A percentile compares a stretch with the other conserved stretches of the same genome.
phyloP scores from a whole-genome alignment of 148 eudicot species.

The Vaccinium macrocarpon region DNA sequence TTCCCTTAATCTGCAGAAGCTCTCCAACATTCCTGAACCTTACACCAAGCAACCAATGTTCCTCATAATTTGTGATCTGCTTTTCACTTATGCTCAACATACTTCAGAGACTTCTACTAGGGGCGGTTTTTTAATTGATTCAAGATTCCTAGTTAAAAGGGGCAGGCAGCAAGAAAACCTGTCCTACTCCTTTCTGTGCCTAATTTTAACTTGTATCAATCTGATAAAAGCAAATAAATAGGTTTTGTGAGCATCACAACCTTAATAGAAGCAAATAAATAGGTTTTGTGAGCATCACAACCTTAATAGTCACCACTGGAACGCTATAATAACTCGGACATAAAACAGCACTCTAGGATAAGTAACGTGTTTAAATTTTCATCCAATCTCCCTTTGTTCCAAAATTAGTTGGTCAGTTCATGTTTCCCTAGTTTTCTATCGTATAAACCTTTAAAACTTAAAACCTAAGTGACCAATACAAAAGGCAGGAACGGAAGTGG shows the following conservation, averaged over 20 bases:
- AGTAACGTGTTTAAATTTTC: not conserved
- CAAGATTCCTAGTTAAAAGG: not conserved
- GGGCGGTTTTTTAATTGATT: not conserved
- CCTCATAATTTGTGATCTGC: not conserved
- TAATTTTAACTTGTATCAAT: not conserved
- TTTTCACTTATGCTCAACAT: not conserved
- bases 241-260: not conserved
- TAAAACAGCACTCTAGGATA: not conserved
- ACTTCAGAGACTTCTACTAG: not conserved
- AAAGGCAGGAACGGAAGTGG: not conserved
- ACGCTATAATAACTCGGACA: not conserved
- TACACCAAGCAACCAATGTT: too few species aligned
- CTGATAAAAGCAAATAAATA: not conserved
- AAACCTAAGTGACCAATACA: not conserved
- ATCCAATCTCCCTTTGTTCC: not conserved
- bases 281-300: too few species aligned
- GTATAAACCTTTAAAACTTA: not conserved
- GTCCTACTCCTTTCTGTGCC: not conserved
- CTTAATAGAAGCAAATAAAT: too few species aligned
- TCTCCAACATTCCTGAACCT: not conserved
- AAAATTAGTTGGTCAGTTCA: not conserved
- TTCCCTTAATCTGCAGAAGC: not conserved
- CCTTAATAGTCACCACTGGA: not conserved
- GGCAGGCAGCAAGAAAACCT: not conserved
- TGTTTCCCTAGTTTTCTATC: not conserved